Conservation (phyloP, 164 flowering plant genomes). For the Piper longum region DNA sequence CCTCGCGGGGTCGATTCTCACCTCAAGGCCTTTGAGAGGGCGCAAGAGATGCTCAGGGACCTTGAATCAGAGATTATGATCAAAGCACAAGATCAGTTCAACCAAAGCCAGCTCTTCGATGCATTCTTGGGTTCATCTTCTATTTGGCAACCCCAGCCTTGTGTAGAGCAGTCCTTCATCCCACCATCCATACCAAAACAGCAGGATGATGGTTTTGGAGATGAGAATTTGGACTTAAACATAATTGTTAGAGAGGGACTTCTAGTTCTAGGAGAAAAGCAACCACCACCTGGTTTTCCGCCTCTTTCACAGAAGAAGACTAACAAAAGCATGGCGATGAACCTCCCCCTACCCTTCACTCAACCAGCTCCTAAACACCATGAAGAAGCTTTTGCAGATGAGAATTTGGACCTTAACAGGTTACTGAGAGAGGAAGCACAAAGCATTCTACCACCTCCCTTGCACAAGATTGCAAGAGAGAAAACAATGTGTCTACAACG, state of each 20-base stretch:
- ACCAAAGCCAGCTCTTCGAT: conserved; percentile 65
- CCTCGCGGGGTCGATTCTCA: conserved; percentile 93
- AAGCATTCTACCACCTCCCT: conserved; percentile 4
- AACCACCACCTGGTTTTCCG: neutral
- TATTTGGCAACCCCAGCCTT: conserved; percentile 97
- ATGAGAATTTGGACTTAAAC: conserved; percentile 42
- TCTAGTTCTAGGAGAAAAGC: too few species aligned
- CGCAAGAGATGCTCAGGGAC: conserved; percentile 90
- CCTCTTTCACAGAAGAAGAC: conserved; percentile 15
- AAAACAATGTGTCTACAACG: conserved; percentile 5
- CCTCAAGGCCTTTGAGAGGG: conserved; percentile 93
- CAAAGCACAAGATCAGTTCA: conserved; percentile 43
- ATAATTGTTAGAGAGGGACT: conserved; percentile 5
- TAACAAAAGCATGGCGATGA: conserved; percentile 4
- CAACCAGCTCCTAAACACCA: conserved; percentile 8
- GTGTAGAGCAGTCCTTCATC: conserved; percentile 31
- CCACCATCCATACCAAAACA: conserved; percentile 6
- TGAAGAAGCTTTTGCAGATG: conserved; percentile 44
- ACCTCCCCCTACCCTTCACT: neutral
- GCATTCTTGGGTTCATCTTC: conserved; percentile 75
- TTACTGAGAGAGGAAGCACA: conserved; percentile 3
- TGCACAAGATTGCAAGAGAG: neutral
- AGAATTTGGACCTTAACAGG: conserved; percentile 30
- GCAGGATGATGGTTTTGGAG: conserved; percentile 30
- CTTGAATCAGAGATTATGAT: conserved; percentile 74